phyloP scores from a whole-genome alignment of 2,329 filamentous ascomycete species.

The Colletotrichum limetticola region DNA sequence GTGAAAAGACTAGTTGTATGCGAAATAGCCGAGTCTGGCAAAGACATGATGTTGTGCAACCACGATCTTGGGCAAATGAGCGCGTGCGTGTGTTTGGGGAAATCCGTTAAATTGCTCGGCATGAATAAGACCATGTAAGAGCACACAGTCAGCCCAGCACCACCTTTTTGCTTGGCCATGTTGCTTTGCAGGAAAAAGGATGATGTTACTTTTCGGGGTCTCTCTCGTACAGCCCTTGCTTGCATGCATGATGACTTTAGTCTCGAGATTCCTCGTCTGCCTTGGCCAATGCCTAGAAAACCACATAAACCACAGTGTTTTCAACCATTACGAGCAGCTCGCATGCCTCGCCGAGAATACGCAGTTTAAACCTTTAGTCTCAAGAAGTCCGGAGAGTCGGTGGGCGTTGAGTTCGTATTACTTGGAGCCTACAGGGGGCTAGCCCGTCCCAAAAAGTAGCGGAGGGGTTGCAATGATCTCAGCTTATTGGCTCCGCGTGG shows the following conservation, averaged over 20 bases:
- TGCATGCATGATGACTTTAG: background rate
- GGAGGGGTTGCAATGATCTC: conserved; percentile 15
- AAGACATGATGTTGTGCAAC: conserved; percentile 24
- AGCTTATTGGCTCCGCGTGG: conserved; percentile 16
- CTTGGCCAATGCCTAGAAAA: background rate
- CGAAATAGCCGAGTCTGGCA: conserved; percentile 15
- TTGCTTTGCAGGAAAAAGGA: background rate
- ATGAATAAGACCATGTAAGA: conserved; percentile 6
- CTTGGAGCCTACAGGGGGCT: conserved; percentile 14
- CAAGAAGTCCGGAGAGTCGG: background rate
- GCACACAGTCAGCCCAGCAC: conserved; percentile 29
- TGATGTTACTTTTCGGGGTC: conserved; percentile 7
- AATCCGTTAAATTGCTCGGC: conserved; percentile 4
- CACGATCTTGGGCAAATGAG: background rate
- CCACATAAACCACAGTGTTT: background rate
- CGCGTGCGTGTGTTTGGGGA: conserved; percentile 1
- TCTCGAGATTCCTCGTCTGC: background rate
- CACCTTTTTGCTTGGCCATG: conserved; percentile 10
- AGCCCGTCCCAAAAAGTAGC: conserved; percentile 13
- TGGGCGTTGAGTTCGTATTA: conserved; percentile 25
- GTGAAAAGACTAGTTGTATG: conserved; percentile 5
- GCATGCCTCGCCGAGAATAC: background rate
- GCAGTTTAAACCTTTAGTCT: background rate
- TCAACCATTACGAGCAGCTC: background rate
- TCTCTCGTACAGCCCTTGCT: conserved; percentile 5